Evolutionary conservation across 2,329 filamentous ascomycete species (phyloP).

Genomic region (Cadophora sp.): DNA sequence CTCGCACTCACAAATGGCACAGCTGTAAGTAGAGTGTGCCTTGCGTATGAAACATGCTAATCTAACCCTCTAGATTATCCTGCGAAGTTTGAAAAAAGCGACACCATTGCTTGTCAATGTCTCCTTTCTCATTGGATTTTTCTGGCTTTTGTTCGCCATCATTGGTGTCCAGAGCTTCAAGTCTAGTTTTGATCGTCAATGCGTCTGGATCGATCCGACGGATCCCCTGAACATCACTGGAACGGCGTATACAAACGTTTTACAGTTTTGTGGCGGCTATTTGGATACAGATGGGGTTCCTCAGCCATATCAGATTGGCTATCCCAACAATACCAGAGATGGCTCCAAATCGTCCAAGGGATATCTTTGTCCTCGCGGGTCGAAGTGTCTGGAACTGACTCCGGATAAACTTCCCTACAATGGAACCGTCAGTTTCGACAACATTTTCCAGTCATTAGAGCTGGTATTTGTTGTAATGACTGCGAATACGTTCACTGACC

Average conservation of each 20-base stretch:
- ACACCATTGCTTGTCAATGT: slow-evolving; percentile 91
- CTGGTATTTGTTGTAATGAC: slow-evolving; percentile 98
- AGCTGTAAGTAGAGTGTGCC: slow-evolving; percentile 63
- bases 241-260: slow-evolving; percentile 65
- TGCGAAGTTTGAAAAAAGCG: slow-evolving; percentile 94
- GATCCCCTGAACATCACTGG: slow-evolving; percentile 57
- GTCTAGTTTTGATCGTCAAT: slow-evolving; percentile 77
- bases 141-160: slow-evolving; percentile 97
- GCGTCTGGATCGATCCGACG: slow-evolving; percentile 75
- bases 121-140: slow-evolving; percentile 93
- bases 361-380: slow-evolving; percentile 84
- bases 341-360: slow-evolving; percentile 73
- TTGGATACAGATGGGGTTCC: slow-evolving; percentile 64
- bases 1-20: slow-evolving; percentile 92
- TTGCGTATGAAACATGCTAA: slow-evolving; percentile 16
- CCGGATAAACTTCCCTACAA: slow-evolving; percentile 72
- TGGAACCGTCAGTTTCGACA: slow-evolving; percentile 91
- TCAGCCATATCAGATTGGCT: slow-evolving; percentile 71
- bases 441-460: slow-evolving; percentile 90
- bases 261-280: slow-evolving; percentile 88
- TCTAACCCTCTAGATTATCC: slow-evolving; percentile 70
- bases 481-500: slow-evolving; percentile 93
- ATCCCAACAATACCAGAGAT: slow-evolving; percentile 51
- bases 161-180: slow-evolving; percentile 97
- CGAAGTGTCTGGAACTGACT: slow-evolving; percentile 77